phyloP scores from a whole-genome alignment of 106 monocot genomes.

The Dioscorea alata region DNA sequence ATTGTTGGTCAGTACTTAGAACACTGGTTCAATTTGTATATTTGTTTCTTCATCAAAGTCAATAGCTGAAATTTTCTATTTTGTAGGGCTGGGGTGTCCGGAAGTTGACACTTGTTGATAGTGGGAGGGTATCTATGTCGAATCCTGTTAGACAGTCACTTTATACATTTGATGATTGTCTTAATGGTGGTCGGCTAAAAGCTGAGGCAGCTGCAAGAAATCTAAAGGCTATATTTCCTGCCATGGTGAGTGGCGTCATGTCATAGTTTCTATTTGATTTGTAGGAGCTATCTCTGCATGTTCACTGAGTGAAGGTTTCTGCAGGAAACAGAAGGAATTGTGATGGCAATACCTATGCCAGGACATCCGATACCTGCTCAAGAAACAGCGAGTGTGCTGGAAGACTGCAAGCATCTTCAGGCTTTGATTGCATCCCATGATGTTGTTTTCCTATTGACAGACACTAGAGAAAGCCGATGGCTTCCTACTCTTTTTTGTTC shows the following conservation, averaged over 20 bases:
- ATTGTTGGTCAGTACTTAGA: conserved; percentile 66
- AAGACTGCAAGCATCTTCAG: conserved; percentile 65
- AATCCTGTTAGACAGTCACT: conserved; percentile 90
- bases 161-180: conserved; percentile 77
- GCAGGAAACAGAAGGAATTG: conserved; percentile 79
- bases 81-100: conserved; percentile 92
- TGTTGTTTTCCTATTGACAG: conserved; percentile 81
- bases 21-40: not conserved
- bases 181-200: conserved; percentile 79
- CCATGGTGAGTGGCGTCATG: conserved; percentile 39
- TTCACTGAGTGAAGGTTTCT: conserved; percentile 8
- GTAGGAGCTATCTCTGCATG: conserved; percentile 1
- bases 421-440: conserved; percentile 78
- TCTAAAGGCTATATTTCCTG: conserved; percentile 72
- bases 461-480: conserved; percentile 98
- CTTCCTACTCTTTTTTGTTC: conserved; percentile 90
- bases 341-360: conserved; percentile 89
- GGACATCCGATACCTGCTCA: conserved; percentile 72
- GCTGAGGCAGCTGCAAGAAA: conserved; percentile 66
- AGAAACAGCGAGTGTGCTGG: conserved; percentile 54
- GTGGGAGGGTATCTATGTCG: conserved; percentile 83
- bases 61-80: conserved; percentile 3
- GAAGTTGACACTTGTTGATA: conserved; percentile 85
- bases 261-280: not conserved
- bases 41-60: not conserved